Base-by-base conservation (phyloP, 441 rosid genomes). In the Brassica balearica region DNA sequence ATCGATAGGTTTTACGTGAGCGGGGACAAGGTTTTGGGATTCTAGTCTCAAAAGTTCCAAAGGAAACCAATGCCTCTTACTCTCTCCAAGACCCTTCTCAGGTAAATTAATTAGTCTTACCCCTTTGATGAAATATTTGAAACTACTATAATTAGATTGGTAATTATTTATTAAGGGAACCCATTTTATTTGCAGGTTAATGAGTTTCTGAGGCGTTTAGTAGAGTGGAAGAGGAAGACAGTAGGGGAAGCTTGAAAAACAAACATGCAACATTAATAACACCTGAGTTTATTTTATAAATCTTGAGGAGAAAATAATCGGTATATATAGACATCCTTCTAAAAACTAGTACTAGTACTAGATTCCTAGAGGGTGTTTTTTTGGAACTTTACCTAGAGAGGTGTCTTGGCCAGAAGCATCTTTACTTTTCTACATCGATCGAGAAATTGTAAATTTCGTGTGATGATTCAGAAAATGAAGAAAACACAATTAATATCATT, bases 81-180 rank as follows among this genome's bases (percentile, higher is more conserved):
- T 86, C 91, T 78, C 88, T 90, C 12, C 88, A 82, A 81, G 92
- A 87, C 53, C 95, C 95, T 61, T 82, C 88, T 15, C 91, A 90
- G 91, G 94, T 73, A 79, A 61, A 65, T 12, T 51, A 56, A 8
- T 29, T 29, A 65, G 17, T 53, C 2, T 43, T 59, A 48, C 25
- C 5, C 3, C 29, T 29, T 2, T 55, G 58, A 3, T 55, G 43
- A 22, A n/a, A 36, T 19, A 23, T 71, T 23, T 64, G 8, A 51
- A 3, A 11, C 7, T 27, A 61, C 38, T 61, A 27, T 34, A 10
- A 5, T 19, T 19, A 3, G 8, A 76, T 4, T 38, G 46, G 7
- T 72, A 3, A 12, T 74, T 56, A 36, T 25, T 65, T 51, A 59
- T 65, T 77, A 69, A 55, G 8, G 25, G 23, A n/a, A 61, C 3